Evolutionary conservation across 2,329 filamentous ascomycete genomes (phyloP), one percentile per base, ranked within the genome.

Genomic region (Penicillium sp.): DNA sequence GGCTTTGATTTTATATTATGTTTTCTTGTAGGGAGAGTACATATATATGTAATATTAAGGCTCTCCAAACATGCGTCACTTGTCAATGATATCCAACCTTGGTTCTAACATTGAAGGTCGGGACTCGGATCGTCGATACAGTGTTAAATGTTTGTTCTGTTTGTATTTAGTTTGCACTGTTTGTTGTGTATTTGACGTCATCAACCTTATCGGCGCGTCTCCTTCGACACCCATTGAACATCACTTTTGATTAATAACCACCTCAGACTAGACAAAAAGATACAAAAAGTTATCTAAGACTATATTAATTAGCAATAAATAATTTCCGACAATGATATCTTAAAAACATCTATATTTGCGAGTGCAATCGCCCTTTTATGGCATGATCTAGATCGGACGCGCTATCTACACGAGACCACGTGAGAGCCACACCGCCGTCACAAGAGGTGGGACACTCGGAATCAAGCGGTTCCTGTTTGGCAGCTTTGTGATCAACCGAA

Each of bases 381-480:
- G 10, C 43, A 33, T 35, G 42, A 57, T 56, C 54, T 47, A 56
- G 57, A 46, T 58, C 48, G 19, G 49, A 67, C 65, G 65, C 65
- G 65, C 59, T 60, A 58, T 50, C 55, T 21, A 66, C 65, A 57
- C 65, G 64, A 58, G n/a, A 55, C 58, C 65, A 67, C 65, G 65
- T 67, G 65, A 67, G 58, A 64, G 48, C 57, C 51, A 64, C 59
- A 67, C 65, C 64, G 63, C 61, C 54, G 53, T 53, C 59, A 48
- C 54, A 27, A 56, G 54, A 56, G 54, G 54, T 56, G 54, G 54
- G 54, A 56, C 54, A 42, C 58, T 59, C 60, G 65, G 60, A 57
- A 61, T 60, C 50, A 55, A 66, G 65, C 64, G 65, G 65, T 67
- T 63, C 62, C 59, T 54, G 59, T 62, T 63, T 62, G 58, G 57